Evolutionary conservation across 768 basidiomycete genomes (phyloP).

Genomic region (Mycena vulgaris): DNA sequence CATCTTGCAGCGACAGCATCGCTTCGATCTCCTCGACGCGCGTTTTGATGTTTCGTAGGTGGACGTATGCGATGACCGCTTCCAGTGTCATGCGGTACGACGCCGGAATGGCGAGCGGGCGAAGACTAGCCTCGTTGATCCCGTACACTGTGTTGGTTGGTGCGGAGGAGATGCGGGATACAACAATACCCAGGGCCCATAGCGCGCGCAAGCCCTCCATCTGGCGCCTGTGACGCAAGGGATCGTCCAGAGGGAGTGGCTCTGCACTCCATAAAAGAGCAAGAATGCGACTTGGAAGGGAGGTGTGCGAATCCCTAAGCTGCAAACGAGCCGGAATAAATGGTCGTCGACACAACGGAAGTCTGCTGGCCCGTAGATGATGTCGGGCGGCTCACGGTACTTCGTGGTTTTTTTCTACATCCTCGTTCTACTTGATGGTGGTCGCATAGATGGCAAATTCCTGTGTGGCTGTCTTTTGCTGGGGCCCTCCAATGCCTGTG

Average conservation of each 20-base stretch:
- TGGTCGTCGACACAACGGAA: conserved; percentile 24
- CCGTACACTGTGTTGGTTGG: neutral
- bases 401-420: too few species aligned
- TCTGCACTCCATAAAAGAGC: conserved; percentile 20
- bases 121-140: neutral
- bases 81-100: neutral
- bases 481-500: too few species aligned
- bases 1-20: neutral
- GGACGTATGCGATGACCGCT: neutral
- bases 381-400: too few species aligned
- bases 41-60: conserved; percentile 6
- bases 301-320: conserved; percentile 19
- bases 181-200: conserved; percentile 25
- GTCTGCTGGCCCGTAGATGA: conserved; percentile 19
- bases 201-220: conserved; percentile 12
- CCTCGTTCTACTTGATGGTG: too few species aligned
- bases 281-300: conserved; percentile 16
- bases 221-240: conserved; percentile 11
- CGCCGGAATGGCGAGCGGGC: neutral
- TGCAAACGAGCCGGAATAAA: conserved; percentile 28
- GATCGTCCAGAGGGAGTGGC: neutral
- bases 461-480: too few species aligned
- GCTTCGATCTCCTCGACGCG: conserved; percentile 15
- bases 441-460: too few species aligned
- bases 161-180: neutral